Evolutionary conservation across 257 asterid species (phyloP).

Genomic region (Capsicum chinense): DNA sequence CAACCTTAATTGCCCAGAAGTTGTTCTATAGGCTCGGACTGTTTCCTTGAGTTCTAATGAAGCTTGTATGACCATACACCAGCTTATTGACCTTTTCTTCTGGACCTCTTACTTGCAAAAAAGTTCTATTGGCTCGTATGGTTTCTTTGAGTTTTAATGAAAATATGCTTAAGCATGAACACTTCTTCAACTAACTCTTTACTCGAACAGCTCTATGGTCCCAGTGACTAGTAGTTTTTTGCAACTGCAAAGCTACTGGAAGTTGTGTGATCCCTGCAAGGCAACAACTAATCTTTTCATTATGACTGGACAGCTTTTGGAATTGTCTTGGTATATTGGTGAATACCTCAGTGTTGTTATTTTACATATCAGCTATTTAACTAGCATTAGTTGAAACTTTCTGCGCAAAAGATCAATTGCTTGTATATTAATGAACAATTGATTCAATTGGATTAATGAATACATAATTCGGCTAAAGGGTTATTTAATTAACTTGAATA

Average conservation of each 20-base stretch:
- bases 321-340: not conserved
- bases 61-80: not conserved
- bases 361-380: not conserved
- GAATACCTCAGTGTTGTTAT: not conserved
- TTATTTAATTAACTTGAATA: not conserved
- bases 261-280: not conserved
- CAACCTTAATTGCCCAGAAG: not conserved
- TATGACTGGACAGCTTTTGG: not conserved
- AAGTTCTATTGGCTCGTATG: not conserved
- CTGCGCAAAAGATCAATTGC: not conserved
- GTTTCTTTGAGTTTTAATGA: not conserved
- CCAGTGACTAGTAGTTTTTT: not conserved
- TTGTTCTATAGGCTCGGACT: not conserved
- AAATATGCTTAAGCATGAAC: not conserved
- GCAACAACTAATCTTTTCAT: not conserved
- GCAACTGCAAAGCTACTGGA: not conserved
- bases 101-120: not conserved
- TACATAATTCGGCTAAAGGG: not conserved
- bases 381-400: not conserved
- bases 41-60: not conserved
- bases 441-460: not conserved
- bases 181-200: not conserved
- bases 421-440: not conserved
- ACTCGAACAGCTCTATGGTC: not conserved
- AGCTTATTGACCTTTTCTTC: not conserved